phyloP scores from a whole-genome alignment of 2,329 filamentous ascomycete genomes.

The Eurotiales sp. region DNA sequence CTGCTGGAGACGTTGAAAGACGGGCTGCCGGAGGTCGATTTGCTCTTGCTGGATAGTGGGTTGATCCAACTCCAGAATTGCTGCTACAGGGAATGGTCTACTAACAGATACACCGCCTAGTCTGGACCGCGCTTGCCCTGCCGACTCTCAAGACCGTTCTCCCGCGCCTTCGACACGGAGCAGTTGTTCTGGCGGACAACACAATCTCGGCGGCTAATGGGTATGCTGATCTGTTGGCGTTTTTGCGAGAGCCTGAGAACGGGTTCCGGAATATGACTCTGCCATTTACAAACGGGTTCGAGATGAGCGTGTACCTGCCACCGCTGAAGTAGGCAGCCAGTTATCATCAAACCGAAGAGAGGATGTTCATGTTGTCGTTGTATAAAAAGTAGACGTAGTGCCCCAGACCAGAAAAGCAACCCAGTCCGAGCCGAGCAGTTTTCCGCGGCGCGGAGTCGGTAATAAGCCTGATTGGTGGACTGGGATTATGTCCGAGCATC shows the following conservation, averaged over 20 bases:
- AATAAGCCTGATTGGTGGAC: conserved; percentile 3
- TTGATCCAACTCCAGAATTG: background rate
- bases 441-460: too few species aligned
- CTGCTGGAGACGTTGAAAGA: conserved; percentile 36
- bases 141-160: conserved; percentile 49
- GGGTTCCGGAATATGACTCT: conserved; percentile 50
- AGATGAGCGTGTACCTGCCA: conserved; percentile 40
- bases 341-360: too few species aligned
- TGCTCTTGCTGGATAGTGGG: conserved; percentile 34
- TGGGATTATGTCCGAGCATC: conserved; percentile 2
- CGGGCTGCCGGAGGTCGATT: conserved; percentile 29
- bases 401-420: too few species aligned
- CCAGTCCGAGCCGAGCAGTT: too few species aligned
- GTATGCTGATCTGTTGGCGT: conserved; percentile 48
- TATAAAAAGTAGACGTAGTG: too few species aligned
- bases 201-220: conserved; percentile 34
- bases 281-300: conserved; percentile 48
- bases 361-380: too few species aligned
- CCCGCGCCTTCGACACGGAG: conserved; percentile 45
- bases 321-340: background rate
- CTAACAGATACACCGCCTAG: conserved; percentile 30
- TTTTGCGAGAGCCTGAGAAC: conserved; percentile 44
- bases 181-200: conserved; percentile 52
- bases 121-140: conserved; percentile 55
- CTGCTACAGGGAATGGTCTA: background rate